Percentiles rank a stretch among this genome's conserved stretches.
phyloP scores from a whole-genome alignment of 2,329 filamentous ascomycete genomes.

The Escovopsis weberi region DNA sequence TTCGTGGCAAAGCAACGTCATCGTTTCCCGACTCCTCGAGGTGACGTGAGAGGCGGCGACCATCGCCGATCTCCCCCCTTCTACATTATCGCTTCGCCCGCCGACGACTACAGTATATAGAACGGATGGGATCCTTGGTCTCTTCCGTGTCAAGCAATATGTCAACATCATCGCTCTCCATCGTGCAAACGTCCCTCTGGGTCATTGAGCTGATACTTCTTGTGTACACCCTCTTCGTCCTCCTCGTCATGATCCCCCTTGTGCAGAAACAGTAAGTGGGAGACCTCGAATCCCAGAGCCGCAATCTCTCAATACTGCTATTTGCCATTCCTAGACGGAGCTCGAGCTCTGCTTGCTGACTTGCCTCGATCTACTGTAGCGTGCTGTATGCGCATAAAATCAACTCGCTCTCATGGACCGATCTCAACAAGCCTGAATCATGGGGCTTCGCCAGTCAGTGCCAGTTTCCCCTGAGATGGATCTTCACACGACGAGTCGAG shows the following conservation, averaged over 20 bases:
- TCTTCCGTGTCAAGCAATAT: constrained; percentile 7
- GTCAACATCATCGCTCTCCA: constrained; percentile 16
- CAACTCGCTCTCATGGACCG: constrained; percentile 55
- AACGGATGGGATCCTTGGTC: too few relatives aligned
- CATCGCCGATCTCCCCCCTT: too few relatives aligned
- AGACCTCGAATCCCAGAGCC: background rate
- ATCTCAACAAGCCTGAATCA: constrained; percentile 60
- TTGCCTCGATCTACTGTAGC: constrained; percentile 26
- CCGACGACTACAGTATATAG: too few relatives aligned
- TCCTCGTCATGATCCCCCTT: constrained; percentile 49
- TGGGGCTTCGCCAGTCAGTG: constrained; percentile 70
- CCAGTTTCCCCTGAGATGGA: background rate
- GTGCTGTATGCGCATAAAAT: constrained; percentile 74
- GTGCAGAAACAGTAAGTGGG: constrained; percentile 67
- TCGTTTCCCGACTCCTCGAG: background rate
- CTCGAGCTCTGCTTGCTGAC: too few relatives aligned
- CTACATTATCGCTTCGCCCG: too few relatives aligned
- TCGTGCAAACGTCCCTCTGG: constrained; percentile 11
- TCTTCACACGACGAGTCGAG: too few relatives aligned
- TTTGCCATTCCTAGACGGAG: too few relatives aligned
- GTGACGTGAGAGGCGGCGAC: too few relatives aligned
- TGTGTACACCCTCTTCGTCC: constrained; percentile 50
- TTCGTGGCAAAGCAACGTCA: too few relatives aligned
- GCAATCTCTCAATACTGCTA: constrained; percentile 4
- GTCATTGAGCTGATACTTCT: constrained; percentile 1